Percentiles rank a stretch among this genome's conserved stretches.
These are phyloP conservation scores for Berkeleyomyces basicola DNA, from an alignment of 2,329 filamentous ascomycete genomes.

Conservation along the genomic window DNA sequence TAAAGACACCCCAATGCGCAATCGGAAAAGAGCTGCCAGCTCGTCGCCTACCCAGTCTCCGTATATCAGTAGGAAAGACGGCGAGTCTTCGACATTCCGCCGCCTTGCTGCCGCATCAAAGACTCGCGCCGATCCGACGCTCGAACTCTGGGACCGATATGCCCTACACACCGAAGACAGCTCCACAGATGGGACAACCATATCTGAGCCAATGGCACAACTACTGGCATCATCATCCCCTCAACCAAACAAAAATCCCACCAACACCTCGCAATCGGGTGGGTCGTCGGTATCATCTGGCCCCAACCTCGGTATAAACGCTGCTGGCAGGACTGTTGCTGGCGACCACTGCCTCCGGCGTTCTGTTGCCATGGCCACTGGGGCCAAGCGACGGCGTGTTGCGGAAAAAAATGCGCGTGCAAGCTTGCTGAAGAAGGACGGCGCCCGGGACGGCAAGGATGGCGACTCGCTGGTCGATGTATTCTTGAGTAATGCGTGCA, in stretches of 20 bases:
- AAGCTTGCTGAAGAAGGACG: slow-evolving; percentile 6
- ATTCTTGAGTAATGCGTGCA: slow-evolving; percentile 11
- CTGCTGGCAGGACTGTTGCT: background rate
- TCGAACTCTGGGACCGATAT: slow-evolving; percentile 65
- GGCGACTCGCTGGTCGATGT: slow-evolving; percentile 11
- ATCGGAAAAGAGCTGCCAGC: slow-evolving; percentile 52
- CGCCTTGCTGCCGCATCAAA: slow-evolving; percentile 12
- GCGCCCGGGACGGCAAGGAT: background rate
- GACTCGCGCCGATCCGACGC: slow-evolving; percentile 53
- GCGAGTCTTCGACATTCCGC: slow-evolving; percentile 12
- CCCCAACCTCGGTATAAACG: background rate
- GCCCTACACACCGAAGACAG: slow-evolving; percentile 29
- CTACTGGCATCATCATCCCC: slow-evolving; percentile 43
- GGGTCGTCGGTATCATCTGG: background rate
- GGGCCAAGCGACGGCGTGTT: slow-evolving; percentile 6
- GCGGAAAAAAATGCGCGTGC: slow-evolving; percentile 5
- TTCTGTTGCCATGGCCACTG: slow-evolving; percentile 8
- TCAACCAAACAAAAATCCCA: slow-evolving; percentile 33
- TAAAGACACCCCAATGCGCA: slow-evolving; percentile 32
- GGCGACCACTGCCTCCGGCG: slow-evolving; percentile 7
- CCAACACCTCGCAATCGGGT: background rate
- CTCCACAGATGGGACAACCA: background rate
- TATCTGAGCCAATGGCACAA: slow-evolving; percentile 8
- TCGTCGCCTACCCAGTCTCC: slow-evolving; percentile 60
- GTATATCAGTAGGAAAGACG: slow-evolving; percentile 7